phyloP scores from a whole-genome alignment of 2,329 filamentous ascomycete genomes.

The Conoideocrella luteorostrata region DNA sequence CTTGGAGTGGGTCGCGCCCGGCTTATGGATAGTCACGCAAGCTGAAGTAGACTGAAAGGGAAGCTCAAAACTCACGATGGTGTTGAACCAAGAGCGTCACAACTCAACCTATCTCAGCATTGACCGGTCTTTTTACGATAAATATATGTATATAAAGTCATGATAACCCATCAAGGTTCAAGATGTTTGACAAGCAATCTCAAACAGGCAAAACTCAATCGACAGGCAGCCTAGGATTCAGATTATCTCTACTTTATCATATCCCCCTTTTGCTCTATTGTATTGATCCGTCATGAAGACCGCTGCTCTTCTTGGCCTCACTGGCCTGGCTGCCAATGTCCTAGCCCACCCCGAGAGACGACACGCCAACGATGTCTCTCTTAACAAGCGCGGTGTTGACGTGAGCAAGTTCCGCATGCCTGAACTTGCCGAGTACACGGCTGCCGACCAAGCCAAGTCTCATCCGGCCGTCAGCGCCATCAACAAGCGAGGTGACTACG shows the following conservation, averaged over 20 bases:
- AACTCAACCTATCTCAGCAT: neutral
- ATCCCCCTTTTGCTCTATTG: neutral
- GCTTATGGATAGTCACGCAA: conserved; percentile 2
- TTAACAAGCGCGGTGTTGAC: conserved; percentile 25
- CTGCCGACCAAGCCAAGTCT: conserved; percentile 14
- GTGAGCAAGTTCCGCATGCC: conserved; percentile 26
- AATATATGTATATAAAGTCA: conserved; percentile 1
- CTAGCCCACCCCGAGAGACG: conserved; percentile 25
- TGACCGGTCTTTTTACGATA: too few relatives aligned
- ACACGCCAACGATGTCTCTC: conserved; percentile 15
- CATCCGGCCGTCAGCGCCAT: conserved; percentile 16
- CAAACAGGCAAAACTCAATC: neutral
- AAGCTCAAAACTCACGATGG: neutral
- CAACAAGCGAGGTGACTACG: conserved; percentile 27
- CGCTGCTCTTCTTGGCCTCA: conserved; percentile 25
- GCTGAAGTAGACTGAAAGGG: conserved; percentile 7
- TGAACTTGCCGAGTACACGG: conserved; percentile 22
- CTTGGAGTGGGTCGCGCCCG: neutral
- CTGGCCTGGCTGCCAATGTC: conserved; percentile 24
- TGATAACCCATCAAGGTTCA: neutral
- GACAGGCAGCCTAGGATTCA: too few relatives aligned
- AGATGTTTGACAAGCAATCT: neutral
- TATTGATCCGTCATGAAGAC: conserved; percentile 23
- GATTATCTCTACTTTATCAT: too few relatives aligned
- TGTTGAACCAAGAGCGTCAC: neutral